Percentiles rank a stretch among this genome's conserved stretches.
Evolutionary conservation across 257 asterid genomes (phyloP).

Genomic region (Nicotiana tomentosiformis): DNA sequence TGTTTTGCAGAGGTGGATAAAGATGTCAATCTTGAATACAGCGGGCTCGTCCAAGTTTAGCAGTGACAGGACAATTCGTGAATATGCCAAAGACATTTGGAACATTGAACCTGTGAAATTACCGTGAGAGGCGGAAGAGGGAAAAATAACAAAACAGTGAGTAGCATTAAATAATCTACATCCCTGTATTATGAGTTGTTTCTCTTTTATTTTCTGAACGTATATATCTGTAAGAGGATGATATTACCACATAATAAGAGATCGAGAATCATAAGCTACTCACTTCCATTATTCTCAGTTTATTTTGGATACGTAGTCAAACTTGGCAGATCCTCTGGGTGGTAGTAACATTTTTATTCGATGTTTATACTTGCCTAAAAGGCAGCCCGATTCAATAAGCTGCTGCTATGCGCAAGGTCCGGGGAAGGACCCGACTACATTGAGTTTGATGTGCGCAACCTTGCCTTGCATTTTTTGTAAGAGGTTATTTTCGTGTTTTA

Average conservation of each 20-base stretch:
- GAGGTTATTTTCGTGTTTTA: too few species aligned
- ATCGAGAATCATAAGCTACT: neutral
- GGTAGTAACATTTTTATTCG: neutral
- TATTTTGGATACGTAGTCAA: neutral
- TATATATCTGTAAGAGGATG: neutral
- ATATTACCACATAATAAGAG: neutral
- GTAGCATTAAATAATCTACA: neutral
- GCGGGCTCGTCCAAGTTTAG: conserved; percentile 83
- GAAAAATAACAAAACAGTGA: neutral
- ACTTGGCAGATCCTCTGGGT: neutral
- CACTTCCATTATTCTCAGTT: neutral
- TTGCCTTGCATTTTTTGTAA: too few species aligned
- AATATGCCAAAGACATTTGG: conserved; percentile 83
- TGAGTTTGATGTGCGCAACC: too few species aligned
- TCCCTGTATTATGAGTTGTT: neutral
- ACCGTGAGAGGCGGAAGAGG: conserved; percentile 7
- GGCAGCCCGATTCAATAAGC: too few species aligned
- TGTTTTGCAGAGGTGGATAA: conserved; percentile 67
- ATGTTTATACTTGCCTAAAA: neutral
- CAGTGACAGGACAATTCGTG: conserved; percentile 76
- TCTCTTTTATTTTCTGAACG: neutral
- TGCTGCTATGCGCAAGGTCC: too few species aligned
- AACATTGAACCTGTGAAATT: conserved; percentile 44
- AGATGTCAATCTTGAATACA: conserved; percentile 78
- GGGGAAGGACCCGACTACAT: too few species aligned